Evolutionary conservation across 169 alveolate species (phyloP), one percentile per base, ranked within the genome.

Genomic region (Amoebophrya sp.): DNA sequence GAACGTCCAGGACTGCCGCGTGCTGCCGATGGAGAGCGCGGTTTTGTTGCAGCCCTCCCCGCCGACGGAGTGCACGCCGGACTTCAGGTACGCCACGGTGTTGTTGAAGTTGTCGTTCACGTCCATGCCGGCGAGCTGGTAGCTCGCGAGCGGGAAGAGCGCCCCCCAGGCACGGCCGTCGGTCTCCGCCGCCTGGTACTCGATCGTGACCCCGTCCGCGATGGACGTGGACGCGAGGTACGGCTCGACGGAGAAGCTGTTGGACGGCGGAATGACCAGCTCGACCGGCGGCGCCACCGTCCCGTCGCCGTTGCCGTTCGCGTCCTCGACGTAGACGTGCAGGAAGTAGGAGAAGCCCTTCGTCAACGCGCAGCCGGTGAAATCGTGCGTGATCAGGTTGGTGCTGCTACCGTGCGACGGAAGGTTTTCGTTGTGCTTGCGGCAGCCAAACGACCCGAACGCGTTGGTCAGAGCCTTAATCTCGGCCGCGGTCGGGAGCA

Each of bases 251-350:
- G 39, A 1, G 88, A 69, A 69, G 23, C 15, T 0, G 40, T 69
- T 69, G n/a, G 41, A 31, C 4, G 88, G 88, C 0, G 91, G 88
- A 15, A 45, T 69, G n/a, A 4, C 42, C 50, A 89, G 31, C 39
- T 45, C 43, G 20, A 45, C 88, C n/a, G 91, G 40, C 88, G 91
- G 38, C 31, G 43, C 78, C 26, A 42, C 88, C 16, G 42, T 38
- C 48, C 91, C 91, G 45, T 89, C 90, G 15, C 41, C 26, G 42
- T n/a, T 31, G 16, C 90, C 90, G 70, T 88, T n/a, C 10, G 69
- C 34, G 91, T 89, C 88, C 91, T 89, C 91, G 29, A 89, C 90
- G 70, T 88, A 88, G n/a, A 88, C 70, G 90, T 41, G 50, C 39
- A 88, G 70, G 70, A n/a, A 29, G 70, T 88, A 88, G 39, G 45